These are phyloP conservation scores for Tilletia horrida DNA, from an alignment of 1,284 basidiomycete genomes.

Conservation along the genomic window DNA sequence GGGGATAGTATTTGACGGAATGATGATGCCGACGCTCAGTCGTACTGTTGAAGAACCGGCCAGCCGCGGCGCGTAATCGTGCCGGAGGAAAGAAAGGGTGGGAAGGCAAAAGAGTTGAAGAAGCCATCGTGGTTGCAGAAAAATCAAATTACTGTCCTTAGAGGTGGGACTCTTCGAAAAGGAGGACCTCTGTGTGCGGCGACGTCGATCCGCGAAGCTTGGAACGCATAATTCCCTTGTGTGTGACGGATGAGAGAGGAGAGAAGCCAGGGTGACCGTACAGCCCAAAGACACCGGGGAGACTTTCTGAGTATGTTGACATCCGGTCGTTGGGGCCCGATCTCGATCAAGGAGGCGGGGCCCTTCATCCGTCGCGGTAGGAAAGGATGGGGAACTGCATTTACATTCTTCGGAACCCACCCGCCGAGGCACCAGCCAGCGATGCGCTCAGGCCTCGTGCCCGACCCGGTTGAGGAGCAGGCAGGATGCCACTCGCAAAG, in stretches of 20 bases:
- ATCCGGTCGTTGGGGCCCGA: not conserved
- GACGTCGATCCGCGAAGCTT: too few species aligned
- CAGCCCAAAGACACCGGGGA: not conserved
- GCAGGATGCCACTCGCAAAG: slow-evolving; percentile 16
- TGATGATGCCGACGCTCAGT: too few species aligned
- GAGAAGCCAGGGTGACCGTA: not conserved
- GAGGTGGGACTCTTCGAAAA: too few species aligned
- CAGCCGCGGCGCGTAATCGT: too few species aligned
- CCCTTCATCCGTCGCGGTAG: not conserved
- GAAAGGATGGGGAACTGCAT: not conserved
- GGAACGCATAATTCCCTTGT: too few species aligned
- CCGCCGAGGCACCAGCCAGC: not conserved
- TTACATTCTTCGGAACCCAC: not conserved
- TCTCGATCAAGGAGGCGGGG: not conserved
- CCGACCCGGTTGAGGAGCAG: slow-evolving; percentile 8
- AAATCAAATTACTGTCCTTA: not conserved
- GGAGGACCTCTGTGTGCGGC: too few species aligned
- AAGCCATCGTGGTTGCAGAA: not conserved
- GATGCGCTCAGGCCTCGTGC: slow-evolving; percentile 11
- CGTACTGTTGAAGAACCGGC: too few species aligned
- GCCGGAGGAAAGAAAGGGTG: too few species aligned
- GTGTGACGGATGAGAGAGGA: not conserved
- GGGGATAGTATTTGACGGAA: not conserved
- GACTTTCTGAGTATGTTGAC: not conserved
- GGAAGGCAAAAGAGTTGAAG: not conserved